A percentile compares a stretch with the other conserved stretches of the same genome.
Conservation (phyloP, 257 asterid species). For the Nicotiana benthamiana region DNA sequence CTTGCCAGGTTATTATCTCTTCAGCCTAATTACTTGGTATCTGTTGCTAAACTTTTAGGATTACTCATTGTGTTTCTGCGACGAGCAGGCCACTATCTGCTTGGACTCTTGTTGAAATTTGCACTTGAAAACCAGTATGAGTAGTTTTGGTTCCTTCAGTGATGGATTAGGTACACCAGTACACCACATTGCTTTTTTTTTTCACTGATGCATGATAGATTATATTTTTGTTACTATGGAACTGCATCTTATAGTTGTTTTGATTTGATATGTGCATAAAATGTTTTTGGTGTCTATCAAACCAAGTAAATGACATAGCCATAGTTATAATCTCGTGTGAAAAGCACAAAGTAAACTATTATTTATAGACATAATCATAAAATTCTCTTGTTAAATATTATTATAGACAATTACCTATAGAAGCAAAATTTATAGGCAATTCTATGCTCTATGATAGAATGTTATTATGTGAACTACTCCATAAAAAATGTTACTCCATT, state of each 20-base stretch:
- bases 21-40: neutral
- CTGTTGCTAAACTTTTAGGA: neutral
- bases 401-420: too few relatives aligned
- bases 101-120: neutral
- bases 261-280: neutral
- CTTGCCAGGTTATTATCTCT: constrained; percentile 36
- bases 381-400: neutral
- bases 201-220: neutral
- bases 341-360: neutral
- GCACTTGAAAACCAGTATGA: neutral
- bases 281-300: neutral
- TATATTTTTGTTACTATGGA: neutral
- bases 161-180: neutral
- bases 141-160: neutral
- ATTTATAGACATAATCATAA: too few relatives aligned
- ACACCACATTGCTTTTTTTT: neutral
- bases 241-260: neutral
- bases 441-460: neutral
- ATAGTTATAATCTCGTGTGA: neutral
- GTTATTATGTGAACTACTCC: neutral
- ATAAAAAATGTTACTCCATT: too few relatives aligned
- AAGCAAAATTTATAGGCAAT: neutral
- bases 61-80: neutral
- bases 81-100: neutral
- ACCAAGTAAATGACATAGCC: neutral